Evolutionary conservation across 2,329 filamentous ascomycete species (phyloP), one percentile per base, ranked within the genome.

Genomic region (Remersonia thermophila): DNA sequence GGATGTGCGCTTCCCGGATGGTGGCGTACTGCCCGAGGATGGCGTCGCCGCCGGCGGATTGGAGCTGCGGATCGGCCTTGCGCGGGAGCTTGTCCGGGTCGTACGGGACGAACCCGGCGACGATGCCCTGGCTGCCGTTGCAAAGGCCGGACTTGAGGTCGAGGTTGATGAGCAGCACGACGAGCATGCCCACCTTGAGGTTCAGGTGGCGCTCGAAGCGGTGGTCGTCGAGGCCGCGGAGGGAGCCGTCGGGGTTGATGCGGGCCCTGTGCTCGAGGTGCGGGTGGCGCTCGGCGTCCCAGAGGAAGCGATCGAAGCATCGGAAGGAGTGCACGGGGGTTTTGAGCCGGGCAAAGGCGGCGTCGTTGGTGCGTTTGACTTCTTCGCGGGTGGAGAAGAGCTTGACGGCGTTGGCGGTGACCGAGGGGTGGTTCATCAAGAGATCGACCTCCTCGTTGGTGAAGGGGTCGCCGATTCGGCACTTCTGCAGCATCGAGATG

Each of bases 401-500:
- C 35, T 56, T 58, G 3, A 67, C 61, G 0, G 64, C 65, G 26
- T 62, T 57, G 4, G 54, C 46, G 0, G 61, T 61, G 4, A 62
- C 51, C 3, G 58, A 61, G 0, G 54, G 40, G 35, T 69, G 65
- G 15, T 68, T 55, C 37, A 71, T 57, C 0, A 75, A 55, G 0
- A 63, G 51, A 0, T 58, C 35, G 3, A 53, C 54, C 7, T 72
- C 67, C 0, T 42, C 44, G 0, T 27, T 16, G 0, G 52, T 48
- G 0, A 73, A 53, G 0, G 45, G 39, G 9, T 56, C 42, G 2
- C 71, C 70, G 12, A 67, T 55, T 1, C 72, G 61, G 31, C 67
- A 66, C 38, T 67, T 73, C 26, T 75, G 62, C 2, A 80, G 58
- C 31, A 77, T 66, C 3, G 54, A 51, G 39, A 75, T 66, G 47